phyloP scores from a whole-genome alignment of 2,329 filamentous ascomycete species.

The Aspergillus jensenii region DNA sequence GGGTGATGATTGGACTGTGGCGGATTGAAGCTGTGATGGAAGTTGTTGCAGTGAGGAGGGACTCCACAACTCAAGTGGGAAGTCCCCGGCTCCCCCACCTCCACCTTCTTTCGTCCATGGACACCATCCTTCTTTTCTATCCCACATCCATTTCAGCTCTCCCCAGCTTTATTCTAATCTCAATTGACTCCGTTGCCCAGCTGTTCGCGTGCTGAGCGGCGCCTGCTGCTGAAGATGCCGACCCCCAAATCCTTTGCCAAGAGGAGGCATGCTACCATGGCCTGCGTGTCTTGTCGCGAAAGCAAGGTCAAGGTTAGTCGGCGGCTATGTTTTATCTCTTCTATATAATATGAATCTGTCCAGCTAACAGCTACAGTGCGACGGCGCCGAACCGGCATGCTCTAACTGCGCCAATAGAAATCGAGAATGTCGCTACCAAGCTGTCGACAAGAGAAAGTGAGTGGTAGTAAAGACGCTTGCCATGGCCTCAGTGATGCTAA shows the following conservation, averaged over 20 bases:
- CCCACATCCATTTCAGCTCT: too few species aligned
- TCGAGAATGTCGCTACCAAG: conserved; percentile 1
- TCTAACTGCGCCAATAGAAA: neutral
- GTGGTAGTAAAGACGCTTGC: neutral
- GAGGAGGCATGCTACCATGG: conserved; percentile 1
- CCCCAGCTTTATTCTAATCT: too few species aligned
- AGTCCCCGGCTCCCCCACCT: too few species aligned
- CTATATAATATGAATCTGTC: neutral
- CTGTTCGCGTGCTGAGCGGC: too few species aligned
- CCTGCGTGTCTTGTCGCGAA: conserved; percentile 2
- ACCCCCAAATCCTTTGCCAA: neutral
- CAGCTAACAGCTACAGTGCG: neutral
- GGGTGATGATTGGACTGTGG: too few species aligned
- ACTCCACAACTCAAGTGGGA: too few species aligned
- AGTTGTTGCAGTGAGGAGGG: too few species aligned
- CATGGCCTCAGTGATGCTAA: neutral
- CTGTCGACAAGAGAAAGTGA: conserved; percentile 3
- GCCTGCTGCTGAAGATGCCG: neutral
- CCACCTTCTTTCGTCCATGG: too few species aligned
- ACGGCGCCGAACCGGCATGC: conserved; percentile 1
- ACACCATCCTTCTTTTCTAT: too few species aligned
- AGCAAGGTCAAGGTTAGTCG: neutral
- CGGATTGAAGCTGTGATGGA: too few species aligned
- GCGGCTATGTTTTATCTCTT: neutral
- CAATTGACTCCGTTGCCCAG: too few species aligned